Evolutionary conservation across 768 basidiomycete genomes (phyloP), one percentile per base, ranked within the genome.

Genomic region (Saitozyma podzolica): DNA sequence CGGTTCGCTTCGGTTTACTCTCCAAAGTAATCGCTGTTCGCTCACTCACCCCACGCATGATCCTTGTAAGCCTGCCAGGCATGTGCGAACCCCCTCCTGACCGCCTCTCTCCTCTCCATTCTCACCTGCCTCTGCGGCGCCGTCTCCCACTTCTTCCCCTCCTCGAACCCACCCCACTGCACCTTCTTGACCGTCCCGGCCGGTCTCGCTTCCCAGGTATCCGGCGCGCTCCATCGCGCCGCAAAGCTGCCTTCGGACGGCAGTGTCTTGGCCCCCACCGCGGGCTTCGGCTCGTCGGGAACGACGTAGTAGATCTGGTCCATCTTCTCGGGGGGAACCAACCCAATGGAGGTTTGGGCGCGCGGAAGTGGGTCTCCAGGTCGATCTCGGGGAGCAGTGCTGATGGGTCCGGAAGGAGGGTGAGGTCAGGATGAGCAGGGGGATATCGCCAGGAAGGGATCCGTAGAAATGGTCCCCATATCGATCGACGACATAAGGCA

Each of bases 1-100:
- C 29, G 29, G 29, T 29, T 29, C 29, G 29, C 29, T 29, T 29
- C 29, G 29, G 29, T 29, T 5, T 5, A 29, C 29, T 29, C 29
- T 29, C 2, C 29, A 2, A 29, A 29, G 29, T 29, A 29, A 2
- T 2, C 29, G 29, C 29, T 29, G 29, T 29, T 29, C 29, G n/a
- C 14, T 7, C 13, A 70, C 74, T 65, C 61, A 78, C 78, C 76
- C 78, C 78, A 79, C 16, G 78, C 78, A 62, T 73, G 56, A 47
- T 70, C 65, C 65, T 79, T 79, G 55, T 79, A 79, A 14, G 62
- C 70, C 52, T 79, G 74, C 78, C 78, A 79, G 58, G 73, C 73
- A 50, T 70, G 66, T 49, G 63, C 72, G 59, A 79, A 79, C 11
- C 73, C 76, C 41, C 76, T 61, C 53, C 61, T 75, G 42, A 79